Evolutionary conservation across 2,329 filamentous ascomycete species (phyloP).

Genomic region (Arachnomyces sp.): DNA sequence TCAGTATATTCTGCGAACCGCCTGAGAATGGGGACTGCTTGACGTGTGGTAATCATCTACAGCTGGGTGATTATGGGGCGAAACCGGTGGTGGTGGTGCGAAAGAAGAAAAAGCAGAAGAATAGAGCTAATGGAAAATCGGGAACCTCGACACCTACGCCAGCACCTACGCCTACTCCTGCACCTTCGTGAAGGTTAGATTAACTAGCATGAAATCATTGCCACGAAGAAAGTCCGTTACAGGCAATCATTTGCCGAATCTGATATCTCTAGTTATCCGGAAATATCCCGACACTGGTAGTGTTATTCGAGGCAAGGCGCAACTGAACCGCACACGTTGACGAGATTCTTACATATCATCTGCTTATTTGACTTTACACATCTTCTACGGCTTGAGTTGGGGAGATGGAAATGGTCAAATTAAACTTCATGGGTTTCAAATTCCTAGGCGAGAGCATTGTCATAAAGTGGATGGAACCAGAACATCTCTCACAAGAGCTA

Average conservation of each 20-base stretch:
- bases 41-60: slow-evolving; percentile 72
- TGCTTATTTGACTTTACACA: too few species aligned
- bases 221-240: not conserved
- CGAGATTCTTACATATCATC: too few species aligned
- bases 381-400: too few species aligned
- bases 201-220: not conserved
- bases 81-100: slow-evolving; percentile 68
- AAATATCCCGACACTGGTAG: too few species aligned
- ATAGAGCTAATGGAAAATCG: slow-evolving; percentile 36
- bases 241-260: not conserved
- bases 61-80: slow-evolving; percentile 66
- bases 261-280: too few species aligned
- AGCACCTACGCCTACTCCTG: slow-evolving; percentile 47
- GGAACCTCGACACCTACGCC: slow-evolving; percentile 47
- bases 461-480: too few species aligned
- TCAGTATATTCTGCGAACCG: slow-evolving; percentile 81
- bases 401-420: too few species aligned
- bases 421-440: too few species aligned
- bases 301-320: too few species aligned
- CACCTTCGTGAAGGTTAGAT: slow-evolving; percentile 15
- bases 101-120: slow-evolving; percentile 72
- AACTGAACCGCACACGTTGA: too few species aligned
- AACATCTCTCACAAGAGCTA: too few species aligned
- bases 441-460: too few species aligned
- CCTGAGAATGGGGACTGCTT: slow-evolving; percentile 62